phyloP scores from a whole-genome alignment of 345 rosid genomes.

The Eutrema heterophyllum region DNA sequence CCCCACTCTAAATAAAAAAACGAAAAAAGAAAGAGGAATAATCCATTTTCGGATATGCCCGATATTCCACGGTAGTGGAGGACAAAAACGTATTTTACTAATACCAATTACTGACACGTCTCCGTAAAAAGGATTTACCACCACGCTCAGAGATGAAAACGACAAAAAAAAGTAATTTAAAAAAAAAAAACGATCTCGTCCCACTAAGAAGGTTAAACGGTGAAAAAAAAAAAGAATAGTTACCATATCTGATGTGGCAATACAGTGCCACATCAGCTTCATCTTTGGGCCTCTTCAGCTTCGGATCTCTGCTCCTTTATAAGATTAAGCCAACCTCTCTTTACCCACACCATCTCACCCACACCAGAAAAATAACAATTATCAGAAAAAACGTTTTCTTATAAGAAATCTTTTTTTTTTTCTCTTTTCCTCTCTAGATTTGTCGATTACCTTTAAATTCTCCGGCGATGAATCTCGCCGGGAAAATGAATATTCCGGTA shows the following conservation, averaged over 20 bases:
- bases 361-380: slow-evolving; percentile 5
- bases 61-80: slow-evolving; percentile 29
- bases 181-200: neutral
- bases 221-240: neutral
- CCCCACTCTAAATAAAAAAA: neutral
- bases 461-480: slow-evolving; percentile 44
- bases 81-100: neutral
- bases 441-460: neutral
- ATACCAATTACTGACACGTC: slow-evolving; percentile 30
- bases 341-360: slow-evolving; percentile 26
- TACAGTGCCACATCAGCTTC: slow-evolving; percentile 37
- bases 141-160: slow-evolving; percentile 13
- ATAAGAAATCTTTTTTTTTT: neutral
- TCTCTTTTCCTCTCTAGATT: neutral
- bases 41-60: slow-evolving; percentile 19
- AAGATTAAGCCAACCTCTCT: slow-evolving; percentile 24
- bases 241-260: slow-evolving; percentile 21
- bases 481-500: slow-evolving; percentile 48
- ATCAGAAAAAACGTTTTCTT: slow-evolving; percentile 14
- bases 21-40: neutral
- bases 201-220: slow-evolving; percentile 14
- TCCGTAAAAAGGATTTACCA: slow-evolving; percentile 30
- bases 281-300: slow-evolving; percentile 16
- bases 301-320: slow-evolving; percentile 36
- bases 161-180: neutral